These are phyloP conservation scores for Xylariaceae sp. DNA, from an alignment of 2,329 filamentous ascomycete genomes.

Conservation along the genomic window DNA sequence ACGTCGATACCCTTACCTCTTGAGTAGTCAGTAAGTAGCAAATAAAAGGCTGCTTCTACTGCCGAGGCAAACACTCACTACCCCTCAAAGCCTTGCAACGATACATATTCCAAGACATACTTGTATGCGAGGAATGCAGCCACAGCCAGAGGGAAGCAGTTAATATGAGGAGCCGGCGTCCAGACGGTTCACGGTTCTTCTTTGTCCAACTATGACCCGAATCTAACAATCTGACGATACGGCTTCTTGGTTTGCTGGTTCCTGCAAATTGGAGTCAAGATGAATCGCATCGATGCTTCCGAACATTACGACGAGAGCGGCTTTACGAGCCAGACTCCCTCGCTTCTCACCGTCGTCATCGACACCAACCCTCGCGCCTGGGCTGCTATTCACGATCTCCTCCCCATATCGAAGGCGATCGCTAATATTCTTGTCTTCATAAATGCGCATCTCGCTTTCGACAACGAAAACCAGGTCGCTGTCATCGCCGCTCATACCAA, in stretches of 20 bases:
- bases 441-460: slow-evolving; percentile 94
- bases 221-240: neutral
- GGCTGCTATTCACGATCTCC: slow-evolving; percentile 75
- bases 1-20: no score
- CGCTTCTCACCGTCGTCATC: slow-evolving; percentile 87
- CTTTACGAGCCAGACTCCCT: slow-evolving; percentile 66
- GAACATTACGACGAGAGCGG: slow-evolving; percentile 65
- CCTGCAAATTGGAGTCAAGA: slow-evolving; percentile 45
- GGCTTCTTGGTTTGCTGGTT: neutral
- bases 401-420: slow-evolving; percentile 83
- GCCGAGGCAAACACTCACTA: no score
- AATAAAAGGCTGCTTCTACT: no score
- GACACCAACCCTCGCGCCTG: slow-evolving; percentile 97
- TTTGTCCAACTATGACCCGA: neutral
- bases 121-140: no score
- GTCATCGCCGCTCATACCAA: slow-evolving; percentile 89
- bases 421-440: slow-evolving; percentile 93
- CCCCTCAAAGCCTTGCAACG: no score
- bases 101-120: no score
- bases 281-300: slow-evolving; percentile 65
- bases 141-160: no score
- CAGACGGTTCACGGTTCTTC: no score
- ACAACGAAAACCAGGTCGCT: slow-evolving; percentile 90
- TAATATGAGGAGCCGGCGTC: no score
- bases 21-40: no score